Base-by-base conservation (phyloP, 75 land plant species). In the Isoetes taiwanensis region DNA sequence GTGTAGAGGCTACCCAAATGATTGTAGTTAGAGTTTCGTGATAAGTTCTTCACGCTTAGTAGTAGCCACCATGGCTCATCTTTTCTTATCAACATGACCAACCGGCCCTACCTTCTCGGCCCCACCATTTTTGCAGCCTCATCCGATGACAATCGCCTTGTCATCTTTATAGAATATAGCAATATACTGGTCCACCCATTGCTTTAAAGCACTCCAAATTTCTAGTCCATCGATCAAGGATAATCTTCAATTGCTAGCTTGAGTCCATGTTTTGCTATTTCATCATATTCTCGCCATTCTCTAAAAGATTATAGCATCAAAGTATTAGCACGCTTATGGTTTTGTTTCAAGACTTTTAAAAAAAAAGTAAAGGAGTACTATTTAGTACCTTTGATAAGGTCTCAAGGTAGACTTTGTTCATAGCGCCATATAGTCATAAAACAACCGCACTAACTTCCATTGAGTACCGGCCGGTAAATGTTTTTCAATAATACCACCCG, bases 181-280 rank as follows among this genome's bases (percentile, higher is more conserved):
- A 29, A 94, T 75, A 38, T 94, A 84, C 29, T 66, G n/a, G 2
- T 31, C 2, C 10, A 81, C 76, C 80, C 80, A 94, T 0, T 58
- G 46, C 30, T 67, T 35, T 34, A 94, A 79, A 1, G 86, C 82
- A 3, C 58, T 57, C 99, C 99, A 94, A 10, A 94, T 73, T 40
- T 91, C 75, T 0, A 94, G 84, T 23, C 96, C 96, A 52, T 94
- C 99, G 2, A 72, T 41, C 78, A 94, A 0, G 99, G 99, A 66
- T 89, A 94, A 68, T 94, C 99, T 41, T 81, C 82, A 3, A 94
- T 59, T 10, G 76, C 26, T 0, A 94, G 77, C 60, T 56, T 57
- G 3, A 90, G 41, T 0, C 74, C 71, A 32, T 69, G 58, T 1
- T 71, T 63, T 24, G 62, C 24, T 19, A 40, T 37, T 11, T 70